Percentiles rank a stretch among this genome's conserved stretches.
Evolutionary conservation across 2,329 filamentous ascomycete species (phyloP).

Genomic region (Pseudogymnoascus sp.): DNA sequence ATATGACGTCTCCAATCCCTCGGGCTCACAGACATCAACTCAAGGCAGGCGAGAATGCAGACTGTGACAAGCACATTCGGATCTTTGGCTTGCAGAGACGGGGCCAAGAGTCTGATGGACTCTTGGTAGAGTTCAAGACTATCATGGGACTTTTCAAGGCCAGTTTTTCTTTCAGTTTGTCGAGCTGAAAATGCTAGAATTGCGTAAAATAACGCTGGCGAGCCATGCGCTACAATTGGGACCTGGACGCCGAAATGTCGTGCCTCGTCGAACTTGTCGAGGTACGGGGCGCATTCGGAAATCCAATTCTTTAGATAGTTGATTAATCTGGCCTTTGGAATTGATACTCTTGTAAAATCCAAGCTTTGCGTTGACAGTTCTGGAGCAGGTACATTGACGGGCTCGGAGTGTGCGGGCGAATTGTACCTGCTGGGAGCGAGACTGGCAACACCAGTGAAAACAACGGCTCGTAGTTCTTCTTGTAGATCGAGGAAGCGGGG

Average conservation of each 20-base stretch:
- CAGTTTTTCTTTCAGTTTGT: slow-evolving; percentile 42
- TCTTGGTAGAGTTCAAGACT: slow-evolving; percentile 50
- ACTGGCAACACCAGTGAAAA: slow-evolving; percentile 35
- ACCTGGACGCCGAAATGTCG: slow-evolving; percentile 48
- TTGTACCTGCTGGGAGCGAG: slow-evolving; percentile 29
- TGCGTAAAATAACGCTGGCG: slow-evolving; percentile 41
- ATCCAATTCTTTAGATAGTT: slow-evolving; percentile 44
- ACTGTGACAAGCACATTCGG: slow-evolving; percentile 42
- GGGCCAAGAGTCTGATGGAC: slow-evolving; percentile 40
- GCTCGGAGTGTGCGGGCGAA: slow-evolving; percentile 27
- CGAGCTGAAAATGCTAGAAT: slow-evolving; percentile 49
- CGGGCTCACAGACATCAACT: slow-evolving; percentile 43
- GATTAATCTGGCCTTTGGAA: slow-evolving; percentile 14
- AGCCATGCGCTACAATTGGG: slow-evolving; percentile 42
- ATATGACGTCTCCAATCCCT: slow-evolving; percentile 50
- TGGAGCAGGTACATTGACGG: slow-evolving; percentile 1
- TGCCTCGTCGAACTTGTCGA: slow-evolving; percentile 51
- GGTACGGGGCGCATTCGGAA: slow-evolving; percentile 42
- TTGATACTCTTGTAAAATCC: slow-evolving; percentile 19
- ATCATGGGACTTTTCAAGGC: slow-evolving; percentile 38
- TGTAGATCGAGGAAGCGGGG: slow-evolving; percentile 41
- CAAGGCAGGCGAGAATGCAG: slow-evolving; percentile 42
- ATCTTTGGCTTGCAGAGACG: slow-evolving; percentile 38
- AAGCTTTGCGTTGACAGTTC: slow-evolving; percentile 24
- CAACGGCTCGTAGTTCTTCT: slow-evolving; percentile 38